Conservation (phyloP, 768 basidiomycete genomes). For the Phlebiopsis gigantea region DNA sequence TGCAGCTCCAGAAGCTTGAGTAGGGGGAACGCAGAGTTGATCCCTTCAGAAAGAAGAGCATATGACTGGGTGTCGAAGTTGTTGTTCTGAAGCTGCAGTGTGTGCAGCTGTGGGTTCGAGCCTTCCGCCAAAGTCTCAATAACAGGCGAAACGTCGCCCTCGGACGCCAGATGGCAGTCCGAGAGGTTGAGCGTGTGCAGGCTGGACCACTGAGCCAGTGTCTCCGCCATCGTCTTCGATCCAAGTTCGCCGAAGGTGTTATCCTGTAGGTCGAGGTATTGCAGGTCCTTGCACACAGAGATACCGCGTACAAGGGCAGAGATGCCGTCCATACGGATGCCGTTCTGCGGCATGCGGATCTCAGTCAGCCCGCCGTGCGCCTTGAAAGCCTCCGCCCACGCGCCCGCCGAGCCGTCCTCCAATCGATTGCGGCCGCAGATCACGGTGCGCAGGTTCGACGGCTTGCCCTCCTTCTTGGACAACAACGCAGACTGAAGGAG, state of each 20-base stretch:
- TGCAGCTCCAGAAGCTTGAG: conserved; percentile 79
- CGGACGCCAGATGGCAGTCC: conserved; percentile 81
- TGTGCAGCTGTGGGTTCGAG: conserved; percentile 67
- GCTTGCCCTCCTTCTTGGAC: conserved; percentile 58
- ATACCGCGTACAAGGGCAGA: conserved; percentile 73
- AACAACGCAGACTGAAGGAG: conserved; percentile 69
- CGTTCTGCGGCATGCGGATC: conserved; percentile 96
- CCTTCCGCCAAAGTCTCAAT: conserved; percentile 59
- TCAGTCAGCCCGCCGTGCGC: conserved; percentile 78
- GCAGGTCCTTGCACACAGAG: conserved; percentile 55
- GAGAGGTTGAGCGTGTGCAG: conserved; percentile 83
- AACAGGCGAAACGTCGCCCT: conserved; percentile 72
- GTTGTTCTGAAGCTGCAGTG: conserved; percentile 86
- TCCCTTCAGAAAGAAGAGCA: conserved; percentile 57
- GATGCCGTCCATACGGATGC: conserved; percentile 91
- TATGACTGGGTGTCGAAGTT: conserved; percentile 75
- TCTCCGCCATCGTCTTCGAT: conserved; percentile 52
- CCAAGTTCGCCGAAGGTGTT: conserved; percentile 69
- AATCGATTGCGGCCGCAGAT: conserved; percentile 96
- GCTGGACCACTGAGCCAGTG: conserved; percentile 63
- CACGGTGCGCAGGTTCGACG: conserved; percentile 69
- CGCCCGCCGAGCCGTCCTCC: conserved; percentile 79
- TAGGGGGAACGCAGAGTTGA: conserved; percentile 50
- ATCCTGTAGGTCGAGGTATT: conserved; percentile 88
- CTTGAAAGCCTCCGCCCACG: conserved; percentile 86